Percentiles rank a stretch among this genome's conserved stretches.
Conservation (phyloP, 805 yeast species). For the Starmerella floris region DNA sequence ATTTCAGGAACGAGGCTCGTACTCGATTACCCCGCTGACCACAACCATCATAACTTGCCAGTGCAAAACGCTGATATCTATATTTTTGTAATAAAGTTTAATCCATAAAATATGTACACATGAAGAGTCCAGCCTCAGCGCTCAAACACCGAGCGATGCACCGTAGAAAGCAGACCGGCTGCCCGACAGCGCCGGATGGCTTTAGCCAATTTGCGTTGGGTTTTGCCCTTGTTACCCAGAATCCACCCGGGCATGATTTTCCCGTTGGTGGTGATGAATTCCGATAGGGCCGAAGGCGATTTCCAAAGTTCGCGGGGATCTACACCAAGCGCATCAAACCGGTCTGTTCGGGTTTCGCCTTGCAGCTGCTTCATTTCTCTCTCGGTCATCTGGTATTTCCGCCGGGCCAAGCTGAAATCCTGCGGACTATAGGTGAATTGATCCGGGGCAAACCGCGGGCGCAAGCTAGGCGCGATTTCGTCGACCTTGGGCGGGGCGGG, state of each 20-base stretch:
- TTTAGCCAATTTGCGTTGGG: slow-evolving; percentile 58
- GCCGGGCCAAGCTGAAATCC: slow-evolving; percentile 54
- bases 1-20: too few species aligned
- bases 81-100: too few species aligned
- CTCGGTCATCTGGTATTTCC: slow-evolving; percentile 33
- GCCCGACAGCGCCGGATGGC: slow-evolving; percentile 73
- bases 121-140: background rate
- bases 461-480: slow-evolving; percentile 11
- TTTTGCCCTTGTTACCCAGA: slow-evolving; percentile 51
- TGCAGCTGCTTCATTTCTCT: slow-evolving; percentile 5
- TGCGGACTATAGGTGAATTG: slow-evolving; percentile 64
- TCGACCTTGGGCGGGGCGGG: slow-evolving; percentile 1
- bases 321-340: slow-evolving; percentile 17
- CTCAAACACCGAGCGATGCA: slow-evolving; percentile 33
- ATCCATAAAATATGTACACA: too few species aligned
- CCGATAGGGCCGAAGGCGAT: slow-evolving; percentile 55
- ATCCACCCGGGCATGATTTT: slow-evolving; percentile 59
- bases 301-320: slow-evolving; percentile 61
- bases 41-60: too few species aligned
- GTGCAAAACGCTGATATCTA: too few species aligned
- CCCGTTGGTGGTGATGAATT: slow-evolving; percentile 58
- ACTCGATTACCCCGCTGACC: too few species aligned
- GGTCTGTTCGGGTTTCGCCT: slow-evolving; percentile 11
- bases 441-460: slow-evolving; percentile 32
- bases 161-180: slow-evolving; percentile 63